Evolutionary conservation across 2,329 filamentous ascomycete genomes (phyloP), one percentile per base, ranked within the genome.

Genomic region (Cytospora piceicola): DNA sequence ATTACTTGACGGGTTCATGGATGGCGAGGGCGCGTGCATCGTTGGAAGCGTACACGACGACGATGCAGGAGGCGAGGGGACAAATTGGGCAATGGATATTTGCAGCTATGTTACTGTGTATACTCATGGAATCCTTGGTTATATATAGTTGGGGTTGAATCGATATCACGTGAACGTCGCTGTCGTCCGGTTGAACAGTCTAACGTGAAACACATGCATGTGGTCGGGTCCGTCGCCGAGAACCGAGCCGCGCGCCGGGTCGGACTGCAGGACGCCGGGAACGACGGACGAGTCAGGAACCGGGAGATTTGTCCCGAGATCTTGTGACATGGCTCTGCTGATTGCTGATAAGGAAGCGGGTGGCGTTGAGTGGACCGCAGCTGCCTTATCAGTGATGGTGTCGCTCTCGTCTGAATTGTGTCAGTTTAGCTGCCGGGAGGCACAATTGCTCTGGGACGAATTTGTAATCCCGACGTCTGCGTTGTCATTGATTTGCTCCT

Each of bases 331-430:
- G 46, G n/a, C 46, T 12, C 1, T 9, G 7, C 3, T 46, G 20
- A 9, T n/a, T 49, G 22, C n/a, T 24, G 46, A 49, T 49, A 49
- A 49, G 46, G 2, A 49, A 20, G 46, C 46, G n/a, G 46, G 46
- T 20, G 46, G 46, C 46, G 46, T 49, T n/a, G n/a, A 24, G 46
- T 30, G 32, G 17, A 39, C 4, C 7, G 24, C 29, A 56, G 65
- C 65, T 67, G 36, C 65, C 65, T 67, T 67, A 67, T 67, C 65
- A 58, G 58, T 52, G 32, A 27, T 65, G 36, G 62, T 42, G 51
- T 29, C 34, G 27, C 22, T 22, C 30, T 36, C 22, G 52, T 30
- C 20, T 42, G 46, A 11, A 12, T 49, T 24, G 42, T 32, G 9
- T 36, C 34, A 36, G 34, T 14, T 34, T 58, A 30, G 52, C 42